These are phyloP conservation scores for Lupinus albus DNA, from an alignment of 306 rosid species.

Conservation along the genomic window DNA sequence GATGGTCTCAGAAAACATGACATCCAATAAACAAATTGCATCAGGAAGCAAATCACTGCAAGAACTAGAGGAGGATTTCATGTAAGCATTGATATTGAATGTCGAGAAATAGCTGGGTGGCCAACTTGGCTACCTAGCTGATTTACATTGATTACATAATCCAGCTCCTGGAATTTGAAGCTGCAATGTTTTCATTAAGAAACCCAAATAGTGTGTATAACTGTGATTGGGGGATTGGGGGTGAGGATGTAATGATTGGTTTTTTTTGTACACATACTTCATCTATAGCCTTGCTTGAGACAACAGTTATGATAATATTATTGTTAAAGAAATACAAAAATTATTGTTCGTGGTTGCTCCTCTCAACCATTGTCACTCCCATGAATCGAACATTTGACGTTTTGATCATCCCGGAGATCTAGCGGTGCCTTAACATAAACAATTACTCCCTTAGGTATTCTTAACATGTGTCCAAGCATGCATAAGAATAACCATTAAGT, in stretches of 20 bases:
- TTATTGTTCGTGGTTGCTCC: too few species aligned
- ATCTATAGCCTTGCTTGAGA: conserved; percentile 39
- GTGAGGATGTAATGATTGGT: conserved; percentile 34
- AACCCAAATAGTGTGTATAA: conserved; percentile 10
- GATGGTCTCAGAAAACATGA: conserved; percentile 94
- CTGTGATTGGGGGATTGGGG: conserved; percentile 25
- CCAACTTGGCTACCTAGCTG: conserved; percentile 40
- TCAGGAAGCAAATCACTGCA: conserved; percentile 83
- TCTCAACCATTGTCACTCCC: too few species aligned
- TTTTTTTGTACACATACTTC: conserved; percentile 35
- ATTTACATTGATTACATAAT: conserved; percentile 38
- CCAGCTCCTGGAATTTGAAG: conserved; percentile 41
- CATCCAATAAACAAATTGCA: conserved; percentile 84
- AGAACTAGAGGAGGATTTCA: conserved; percentile 95
- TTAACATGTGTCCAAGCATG: too few species aligned
- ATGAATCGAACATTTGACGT: too few species aligned
- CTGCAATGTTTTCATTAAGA: conserved; percentile 36
- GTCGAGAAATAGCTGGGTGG: conserved; percentile 69
- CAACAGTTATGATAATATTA: too few species aligned
- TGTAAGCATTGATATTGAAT: conserved; percentile 70
- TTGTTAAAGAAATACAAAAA: too few species aligned
- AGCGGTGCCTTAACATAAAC: too few species aligned
- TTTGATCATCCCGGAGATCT: too few species aligned
- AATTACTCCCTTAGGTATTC: background rate
- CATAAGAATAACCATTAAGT: too few species aligned